phyloP scores from a whole-genome alignment of 345 rosid species.

The Moricandia moricandioides region DNA sequence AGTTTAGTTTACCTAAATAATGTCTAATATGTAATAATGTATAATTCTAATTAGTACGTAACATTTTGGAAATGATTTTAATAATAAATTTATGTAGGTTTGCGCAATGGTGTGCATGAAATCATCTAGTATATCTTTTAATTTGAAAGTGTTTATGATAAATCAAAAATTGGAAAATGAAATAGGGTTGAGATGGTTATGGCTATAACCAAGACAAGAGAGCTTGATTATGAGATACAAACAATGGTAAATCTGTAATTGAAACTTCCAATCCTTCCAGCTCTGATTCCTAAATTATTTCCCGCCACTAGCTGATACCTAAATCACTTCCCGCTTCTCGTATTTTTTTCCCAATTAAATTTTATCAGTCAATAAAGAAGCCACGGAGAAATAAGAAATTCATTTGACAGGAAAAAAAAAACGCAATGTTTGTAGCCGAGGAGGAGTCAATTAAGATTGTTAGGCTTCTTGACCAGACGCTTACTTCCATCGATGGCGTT shows the following conservation, averaged over 20 bases:
- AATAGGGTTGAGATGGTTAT: no score
- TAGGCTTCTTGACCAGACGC: slow-evolving; percentile 60
- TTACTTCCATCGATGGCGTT: slow-evolving; percentile 49
- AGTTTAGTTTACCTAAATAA: no score
- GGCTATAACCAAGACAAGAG: background rate
- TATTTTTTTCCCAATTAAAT: background rate
- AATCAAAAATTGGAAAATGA: no score
- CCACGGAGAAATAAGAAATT: background rate
- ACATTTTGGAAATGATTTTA: no score
- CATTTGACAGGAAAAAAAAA: background rate
- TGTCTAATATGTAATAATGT: no score
- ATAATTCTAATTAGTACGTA: no score
- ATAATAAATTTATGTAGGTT: no score
- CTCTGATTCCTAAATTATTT: slow-evolving; percentile 7
- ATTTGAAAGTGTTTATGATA: no score
- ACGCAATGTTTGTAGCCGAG: slow-evolving; percentile 27
- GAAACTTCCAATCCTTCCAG: background rate
- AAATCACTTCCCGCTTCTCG: slow-evolving; percentile 28
- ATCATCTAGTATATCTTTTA: no score
- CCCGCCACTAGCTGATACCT: slow-evolving; percentile 23
- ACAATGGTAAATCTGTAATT: background rate
- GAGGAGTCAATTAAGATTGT: slow-evolving; percentile 37
- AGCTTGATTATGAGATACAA: background rate
- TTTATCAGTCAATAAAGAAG: background rate
- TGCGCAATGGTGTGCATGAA: no score